Evolutionary conservation across 179 eudicot genomes (phyloP).

Genomic region (Spergularia azorica): DNA sequence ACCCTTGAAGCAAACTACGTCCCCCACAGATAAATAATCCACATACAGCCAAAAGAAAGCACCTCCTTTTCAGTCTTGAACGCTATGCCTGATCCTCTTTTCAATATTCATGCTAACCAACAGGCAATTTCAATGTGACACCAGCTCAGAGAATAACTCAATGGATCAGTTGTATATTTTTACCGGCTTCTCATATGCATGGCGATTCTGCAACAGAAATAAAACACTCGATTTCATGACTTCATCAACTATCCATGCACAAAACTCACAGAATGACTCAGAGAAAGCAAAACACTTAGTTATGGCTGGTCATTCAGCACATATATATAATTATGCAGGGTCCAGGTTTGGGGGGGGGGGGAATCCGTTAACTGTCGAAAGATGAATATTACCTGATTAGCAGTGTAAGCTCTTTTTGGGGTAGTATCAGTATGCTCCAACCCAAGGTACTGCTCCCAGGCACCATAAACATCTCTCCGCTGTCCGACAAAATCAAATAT

Average conservation of each 20-base stretch:
- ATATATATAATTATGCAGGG: no score
- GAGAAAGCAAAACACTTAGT: background rate
- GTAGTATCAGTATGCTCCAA: conserved; percentile 76
- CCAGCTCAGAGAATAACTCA: background rate
- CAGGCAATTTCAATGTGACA: conserved; percentile 4
- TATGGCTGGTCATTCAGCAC: background rate
- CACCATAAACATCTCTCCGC: conserved; percentile 84
- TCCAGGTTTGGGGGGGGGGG: no score
- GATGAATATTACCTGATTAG: conserved; percentile 58
- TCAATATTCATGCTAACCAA: conserved; percentile 17
- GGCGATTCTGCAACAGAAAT: conserved; percentile 64
- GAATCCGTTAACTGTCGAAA: background rate
- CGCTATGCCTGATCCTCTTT: conserved; percentile 15
- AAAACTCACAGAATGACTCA: background rate
- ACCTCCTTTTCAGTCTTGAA: conserved; percentile 11
- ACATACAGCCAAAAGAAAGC: background rate
- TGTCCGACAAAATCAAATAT: conserved; percentile 18
- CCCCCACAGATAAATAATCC: conserved; percentile 15
- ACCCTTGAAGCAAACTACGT: conserved; percentile 15
- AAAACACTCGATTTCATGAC: background rate
- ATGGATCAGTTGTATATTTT: conserved; percentile 58
- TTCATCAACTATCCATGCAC: background rate
- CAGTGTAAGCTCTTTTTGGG: conserved; percentile 63
- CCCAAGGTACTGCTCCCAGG: conserved; percentile 92
- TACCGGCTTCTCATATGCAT: conserved; percentile 77